A percentile compares a stretch with the other conserved stretches of the same genome.
Conservation (phyloP, 495 filamentous ascomycete species). For the Echria macrotheca region DNA sequence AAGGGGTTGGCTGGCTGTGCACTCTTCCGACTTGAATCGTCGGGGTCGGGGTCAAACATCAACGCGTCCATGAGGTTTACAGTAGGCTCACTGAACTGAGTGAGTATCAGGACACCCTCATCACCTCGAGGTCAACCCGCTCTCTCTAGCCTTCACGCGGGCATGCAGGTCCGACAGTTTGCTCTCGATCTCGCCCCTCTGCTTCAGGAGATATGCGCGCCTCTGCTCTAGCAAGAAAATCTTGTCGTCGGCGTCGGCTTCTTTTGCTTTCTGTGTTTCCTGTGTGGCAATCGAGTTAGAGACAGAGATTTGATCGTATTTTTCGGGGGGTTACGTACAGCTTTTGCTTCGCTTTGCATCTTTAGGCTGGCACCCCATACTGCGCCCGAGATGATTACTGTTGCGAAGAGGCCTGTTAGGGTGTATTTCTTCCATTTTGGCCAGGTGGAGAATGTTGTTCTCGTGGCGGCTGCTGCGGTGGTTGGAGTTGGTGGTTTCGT, state of each 20-base stretch:
- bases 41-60: too few species aligned
- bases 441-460: conserved; percentile 25
- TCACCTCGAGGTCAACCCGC: too few species aligned
- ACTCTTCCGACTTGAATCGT: too few species aligned
- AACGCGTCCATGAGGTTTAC: too few species aligned
- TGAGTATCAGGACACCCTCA: too few species aligned
- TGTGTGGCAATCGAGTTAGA: conserved; percentile 3
- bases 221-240: conserved; percentile 32
- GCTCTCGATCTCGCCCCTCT: conserved; percentile 29
- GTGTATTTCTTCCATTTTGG: conserved; percentile 19
- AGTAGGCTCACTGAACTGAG: too few species aligned
- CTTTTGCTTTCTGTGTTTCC: conserved; percentile 29
- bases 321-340: conserved; percentile 12
- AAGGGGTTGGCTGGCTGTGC: too few species aligned
- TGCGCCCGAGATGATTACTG: conserved; percentile 44
- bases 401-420: conserved; percentile 45
- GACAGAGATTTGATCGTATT: neutral
- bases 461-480: neutral
- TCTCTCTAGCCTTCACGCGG: conserved; percentile 21
- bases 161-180: conserved; percentile 33
- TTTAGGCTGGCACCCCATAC: conserved; percentile 57
- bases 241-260: conserved; percentile 31
- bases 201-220: conserved; percentile 25
- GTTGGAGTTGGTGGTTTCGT: too few species aligned
- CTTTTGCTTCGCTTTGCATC: conserved; percentile 38